Percentiles rank a stretch among this genome's conserved stretches.
Conservation (phyloP, 2,329 filamentous ascomycete genomes). For the Xylariaceae sp. region DNA sequence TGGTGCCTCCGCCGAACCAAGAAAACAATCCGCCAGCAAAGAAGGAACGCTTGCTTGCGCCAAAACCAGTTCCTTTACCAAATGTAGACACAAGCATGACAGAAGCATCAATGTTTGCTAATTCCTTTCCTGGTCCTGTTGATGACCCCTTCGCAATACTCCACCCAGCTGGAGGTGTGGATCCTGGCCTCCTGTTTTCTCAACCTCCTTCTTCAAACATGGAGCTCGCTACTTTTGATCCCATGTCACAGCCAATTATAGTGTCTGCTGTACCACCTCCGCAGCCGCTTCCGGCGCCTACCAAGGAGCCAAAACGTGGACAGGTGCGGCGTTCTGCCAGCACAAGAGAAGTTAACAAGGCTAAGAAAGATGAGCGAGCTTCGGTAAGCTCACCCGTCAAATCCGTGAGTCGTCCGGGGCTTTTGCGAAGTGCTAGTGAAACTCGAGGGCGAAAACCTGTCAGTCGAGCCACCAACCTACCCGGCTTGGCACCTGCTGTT, state of each 20-base stretch:
- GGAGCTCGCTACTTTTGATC: slow-evolving; percentile 46
- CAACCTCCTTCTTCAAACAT: slow-evolving; percentile 56
- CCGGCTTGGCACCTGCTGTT: slow-evolving; percentile 54
- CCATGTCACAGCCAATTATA: slow-evolving; percentile 37
- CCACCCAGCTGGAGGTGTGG: slow-evolving; percentile 52
- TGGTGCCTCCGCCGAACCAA: slow-evolving; percentile 45
- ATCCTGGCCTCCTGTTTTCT: slow-evolving; percentile 65
- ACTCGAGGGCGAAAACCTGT: slow-evolving; percentile 53
- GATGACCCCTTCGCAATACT: slow-evolving; percentile 60
- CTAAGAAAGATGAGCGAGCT: slow-evolving; percentile 49
- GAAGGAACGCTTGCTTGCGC: slow-evolving; percentile 55
- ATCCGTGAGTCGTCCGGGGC: slow-evolving; percentile 51
- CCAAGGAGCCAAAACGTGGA: slow-evolving; percentile 40
- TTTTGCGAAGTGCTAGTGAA: slow-evolving; percentile 63
- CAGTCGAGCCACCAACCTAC: slow-evolving; percentile 48
- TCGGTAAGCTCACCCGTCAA: slow-evolving; percentile 59
- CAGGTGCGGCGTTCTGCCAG: slow-evolving; percentile 54
- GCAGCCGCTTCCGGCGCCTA: slow-evolving; percentile 32
- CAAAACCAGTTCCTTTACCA: slow-evolving; percentile 52
- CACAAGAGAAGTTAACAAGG: slow-evolving; percentile 49
- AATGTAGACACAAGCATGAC: slow-evolving; percentile 47
- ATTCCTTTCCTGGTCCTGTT: slow-evolving; percentile 50
- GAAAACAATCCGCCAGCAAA: slow-evolving; percentile 46
- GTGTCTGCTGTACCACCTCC: slow-evolving; percentile 38
- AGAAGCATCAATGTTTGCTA: slow-evolving; percentile 47